Base-by-base conservation (phyloP, 2,329 filamentous ascomycete species). In the Huntiella abstrusa region DNA sequence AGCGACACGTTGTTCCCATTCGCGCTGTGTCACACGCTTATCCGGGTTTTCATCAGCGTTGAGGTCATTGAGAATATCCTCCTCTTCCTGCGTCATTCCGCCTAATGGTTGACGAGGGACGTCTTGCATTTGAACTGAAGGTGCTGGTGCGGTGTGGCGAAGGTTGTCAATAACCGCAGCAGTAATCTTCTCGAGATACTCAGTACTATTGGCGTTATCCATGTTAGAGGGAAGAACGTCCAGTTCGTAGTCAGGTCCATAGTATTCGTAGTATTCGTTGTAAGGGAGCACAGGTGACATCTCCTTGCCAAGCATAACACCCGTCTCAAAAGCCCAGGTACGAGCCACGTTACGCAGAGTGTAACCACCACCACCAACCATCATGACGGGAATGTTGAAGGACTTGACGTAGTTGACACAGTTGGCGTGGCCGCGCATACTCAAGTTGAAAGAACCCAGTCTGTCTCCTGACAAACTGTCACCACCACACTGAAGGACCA, bases 311-410 rank as follows among this genome's bases (percentile, higher is more conserved):
- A 95, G 83, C 6, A 96, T 71, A 49, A 86, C 73, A 53, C 88
- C 88, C 1, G 91, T 98, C 64, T 98, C 91, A 59, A 88, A 93
- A 5, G 87, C 87, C 91, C 91, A 98, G 4, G 88, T 91, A 43
- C 91, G 82, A 13, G 91, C 88, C 8, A 98, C 91, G 54, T 98
- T 98, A 52, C 91, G 80, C 62, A 93, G 92, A 1, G 91, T 98
- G 64, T 98, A 98, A 41, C 91, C 91, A 52, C 91, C 91, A 12
- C 91, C 91, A 32, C 91, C 91, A 13, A 98, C 76, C 15, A 98
- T 81, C n/a, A 98, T 71, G 2, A 92, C 79, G 0, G 91, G 91
- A 7, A 91, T 69, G 28, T 76, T 73, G 59, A 88, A 87, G 51
- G 74, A 79, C 63, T 94, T 95, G 54, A 93, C 84, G 55, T 81